Evolutionary conservation across 2,329 filamentous ascomycete species (phyloP).

Genomic region (Elsinoe necatrix): DNA sequence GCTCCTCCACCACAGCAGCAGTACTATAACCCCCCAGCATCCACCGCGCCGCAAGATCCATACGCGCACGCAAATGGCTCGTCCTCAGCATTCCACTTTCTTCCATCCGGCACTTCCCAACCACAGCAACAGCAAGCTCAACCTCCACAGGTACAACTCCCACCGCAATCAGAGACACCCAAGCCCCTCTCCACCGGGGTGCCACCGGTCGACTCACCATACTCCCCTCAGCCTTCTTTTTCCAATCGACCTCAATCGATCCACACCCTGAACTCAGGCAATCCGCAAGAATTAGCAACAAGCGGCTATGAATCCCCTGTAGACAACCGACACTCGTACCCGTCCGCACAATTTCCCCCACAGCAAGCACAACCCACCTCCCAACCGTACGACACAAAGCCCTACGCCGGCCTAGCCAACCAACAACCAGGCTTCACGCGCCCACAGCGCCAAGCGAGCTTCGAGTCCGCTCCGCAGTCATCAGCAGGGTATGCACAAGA

Average conservation of each 20-base stretch:
- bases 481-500: slow-evolving; percentile 8
- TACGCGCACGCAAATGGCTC: slow-evolving; percentile 16
- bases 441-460: slow-evolving; percentile 7
- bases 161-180: slow-evolving; percentile 17
- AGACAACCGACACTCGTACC: slow-evolving; percentile 37
- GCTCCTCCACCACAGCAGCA: slow-evolving; percentile 23
- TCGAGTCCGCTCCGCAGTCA: slow-evolving; percentile 11
- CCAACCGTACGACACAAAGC: not conserved
- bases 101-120: slow-evolving; percentile 27
- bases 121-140: slow-evolving; percentile 13
- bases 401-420: slow-evolving; percentile 18
- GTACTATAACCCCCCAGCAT: slow-evolving; percentile 15
- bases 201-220: slow-evolving; percentile 23
- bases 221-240: slow-evolving; percentile 20
- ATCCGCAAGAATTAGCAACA: slow-evolving; percentile 42
- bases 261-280: slow-evolving; percentile 32
- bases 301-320: slow-evolving; percentile 40
- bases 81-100: slow-evolving; percentile 28
- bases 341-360: slow-evolving; percentile 24
- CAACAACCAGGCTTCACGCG: slow-evolving; percentile 18
- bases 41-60: slow-evolving; percentile 18
- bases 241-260: slow-evolving; percentile 33
- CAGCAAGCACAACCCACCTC: slow-evolving; percentile 16
- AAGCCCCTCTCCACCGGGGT: slow-evolving; percentile 22
- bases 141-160: slow-evolving; percentile 22